A percentile compares a stretch with the other conserved stretches of the same genome.
Conservation (phyloP, 352 stramenopile genomes). For the Plasmopara halstedii region DNA sequence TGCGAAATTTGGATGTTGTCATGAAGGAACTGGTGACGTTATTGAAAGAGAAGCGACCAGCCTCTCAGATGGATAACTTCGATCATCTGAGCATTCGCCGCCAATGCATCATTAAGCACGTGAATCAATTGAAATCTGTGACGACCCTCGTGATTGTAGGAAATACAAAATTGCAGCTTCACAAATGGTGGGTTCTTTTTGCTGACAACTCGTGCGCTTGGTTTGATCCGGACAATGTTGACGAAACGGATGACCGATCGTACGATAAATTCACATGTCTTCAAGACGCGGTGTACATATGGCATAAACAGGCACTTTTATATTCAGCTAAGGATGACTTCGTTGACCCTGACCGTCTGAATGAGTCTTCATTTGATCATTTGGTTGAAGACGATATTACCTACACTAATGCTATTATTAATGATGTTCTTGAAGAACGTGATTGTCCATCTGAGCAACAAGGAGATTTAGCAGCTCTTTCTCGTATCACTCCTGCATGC, state of each 20-base stretch:
- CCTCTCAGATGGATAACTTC: conserved; percentile 1
- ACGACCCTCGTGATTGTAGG: conserved; percentile 36
- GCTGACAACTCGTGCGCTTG: conserved; percentile 50
- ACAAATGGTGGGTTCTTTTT: conserved; percentile 75
- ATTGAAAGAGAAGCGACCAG: conserved; percentile 15
- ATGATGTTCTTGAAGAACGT: neutral
- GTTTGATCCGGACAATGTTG: conserved; percentile 46
- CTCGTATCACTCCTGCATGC: conserved; percentile 33
- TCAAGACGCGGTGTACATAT: conserved; percentile 65
- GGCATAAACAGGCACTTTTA: conserved; percentile 49
- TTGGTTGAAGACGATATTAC: conserved; percentile 6
- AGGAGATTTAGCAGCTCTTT: conserved; percentile 26
- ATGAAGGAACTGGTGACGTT: conserved; percentile 15
- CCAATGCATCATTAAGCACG: conserved; percentile 26
- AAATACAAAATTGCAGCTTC: conserved; percentile 63
- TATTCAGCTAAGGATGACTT: conserved; percentile 60
- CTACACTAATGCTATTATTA: conserved; percentile 2
- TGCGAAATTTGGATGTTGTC: conserved; percentile 19
- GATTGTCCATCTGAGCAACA: conserved; percentile 7
- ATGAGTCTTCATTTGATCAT: conserved; percentile 4
- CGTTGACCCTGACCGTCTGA: conserved; percentile 6
- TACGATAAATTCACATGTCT: conserved; percentile 83
- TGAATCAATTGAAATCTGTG: conserved; percentile 53
- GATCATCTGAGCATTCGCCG: conserved; percentile 9
- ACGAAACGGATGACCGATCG: conserved; percentile 37